Base-by-base conservation (phyloP, 306 rosid genomes). In the Acacia confusa region DNA sequence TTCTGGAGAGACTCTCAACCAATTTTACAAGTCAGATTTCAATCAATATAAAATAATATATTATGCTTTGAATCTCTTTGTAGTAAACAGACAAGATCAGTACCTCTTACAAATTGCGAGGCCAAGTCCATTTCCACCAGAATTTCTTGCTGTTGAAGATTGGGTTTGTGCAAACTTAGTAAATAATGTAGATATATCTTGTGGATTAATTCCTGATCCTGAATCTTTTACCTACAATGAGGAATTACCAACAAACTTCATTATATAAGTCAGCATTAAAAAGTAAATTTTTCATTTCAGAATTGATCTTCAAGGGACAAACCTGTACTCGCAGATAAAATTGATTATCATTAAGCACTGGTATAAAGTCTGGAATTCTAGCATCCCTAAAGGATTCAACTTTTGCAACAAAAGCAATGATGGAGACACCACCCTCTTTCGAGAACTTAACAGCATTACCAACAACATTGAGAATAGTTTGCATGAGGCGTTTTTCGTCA, bases 371-470 rank as follows among this genome's bases (percentile, higher is more conserved):
- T 38, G 94, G 88, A 85, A 86, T 82, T 77, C 88, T 92, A 72
- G 80, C 81, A 77, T 95, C 99, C 88, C 90, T 87, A 61, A 93
- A 83, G 44, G 96, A 83, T 75, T 95, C 99, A 30, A 93, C 82
- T 70, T 95, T 95, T 65, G 92, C 93, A 81, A 89, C 84, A 77
- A 82, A 80, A 61, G 87, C 97, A 25, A 94, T 77, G 75, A 95
- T 71, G 71, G 87, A 89, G 80, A 95, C 88, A 85, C 86, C 82
- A 22, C 98, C 99, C 76, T 92, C 98, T 85, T 93, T 95, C 58
- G 99, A 88, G 87, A 93, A 95, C 88, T 95, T 95, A 75, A 95
- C 97, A 55, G 98, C 99, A 83, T 95, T 95, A 86, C 97, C 99
- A 86, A 90, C 92, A 82, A 95, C 91, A 84, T 95, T 95, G 47